Evolutionary conservation across 768 basidiomycete species (phyloP).

Genomic region (Cystobasidium onofrii): DNA sequence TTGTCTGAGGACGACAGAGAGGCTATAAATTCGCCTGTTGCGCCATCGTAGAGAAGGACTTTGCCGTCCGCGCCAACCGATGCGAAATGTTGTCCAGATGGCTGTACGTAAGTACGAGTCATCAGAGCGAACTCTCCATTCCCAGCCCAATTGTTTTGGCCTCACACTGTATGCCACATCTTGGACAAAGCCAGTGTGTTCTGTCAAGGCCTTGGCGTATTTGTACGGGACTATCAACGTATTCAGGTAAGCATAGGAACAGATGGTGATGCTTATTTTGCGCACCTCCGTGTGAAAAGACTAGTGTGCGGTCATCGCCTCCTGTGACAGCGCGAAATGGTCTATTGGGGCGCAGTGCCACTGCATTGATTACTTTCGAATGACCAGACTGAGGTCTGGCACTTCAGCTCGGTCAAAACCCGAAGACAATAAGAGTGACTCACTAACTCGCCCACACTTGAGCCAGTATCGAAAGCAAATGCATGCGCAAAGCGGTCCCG

Average conservation of each 20-base stretch:
- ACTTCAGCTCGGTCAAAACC: neutral
- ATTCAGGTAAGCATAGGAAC: no score
- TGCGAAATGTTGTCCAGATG: constrained; percentile 71
- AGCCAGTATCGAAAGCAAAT: constrained; percentile 44
- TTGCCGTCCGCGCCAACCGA: constrained; percentile 81
- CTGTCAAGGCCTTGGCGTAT: constrained; percentile 78
- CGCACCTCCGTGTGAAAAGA: constrained; percentile 69
- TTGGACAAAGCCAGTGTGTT: constrained; percentile 86
- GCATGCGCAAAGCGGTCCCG: constrained; percentile 62
- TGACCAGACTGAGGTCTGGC: constrained; percentile 54
- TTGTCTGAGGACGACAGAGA: constrained; percentile 54
- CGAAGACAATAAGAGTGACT: neutral
- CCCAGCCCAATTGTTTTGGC: neutral
- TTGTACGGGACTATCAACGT: constrained; percentile 61
- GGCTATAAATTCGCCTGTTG: constrained; percentile 66
- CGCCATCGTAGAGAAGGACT: constrained; percentile 80
- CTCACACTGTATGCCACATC: constrained; percentile 60
- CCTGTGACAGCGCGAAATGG: constrained; percentile 87
- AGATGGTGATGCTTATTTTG: no score
- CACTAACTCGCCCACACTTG: constrained; percentile 20
- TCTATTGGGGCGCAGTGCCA: constrained; percentile 75
- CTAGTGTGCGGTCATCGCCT: constrained; percentile 69
- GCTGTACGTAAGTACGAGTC: constrained; percentile 46
- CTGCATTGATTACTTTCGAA: constrained; percentile 84
- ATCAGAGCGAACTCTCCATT: neutral